These are phyloP conservation scores for Ilyonectria destructans DNA, from an alignment of 2,329 filamentous ascomycete genomes.

Conservation along the genomic window DNA sequence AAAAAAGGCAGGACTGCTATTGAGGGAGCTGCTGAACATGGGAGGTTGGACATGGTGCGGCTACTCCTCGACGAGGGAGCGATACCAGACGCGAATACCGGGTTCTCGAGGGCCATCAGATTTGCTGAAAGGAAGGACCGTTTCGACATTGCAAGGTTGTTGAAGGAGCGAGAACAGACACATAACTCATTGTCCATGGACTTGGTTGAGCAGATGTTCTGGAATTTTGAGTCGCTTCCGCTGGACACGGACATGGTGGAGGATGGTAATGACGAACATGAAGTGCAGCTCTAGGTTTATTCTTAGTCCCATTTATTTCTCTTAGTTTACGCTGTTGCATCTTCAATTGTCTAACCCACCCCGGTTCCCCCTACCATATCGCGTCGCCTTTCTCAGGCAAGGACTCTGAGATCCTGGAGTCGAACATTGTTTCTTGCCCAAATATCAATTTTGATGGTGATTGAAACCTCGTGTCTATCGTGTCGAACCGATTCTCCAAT, in stretches of 20 bases:
- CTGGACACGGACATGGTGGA: neutral
- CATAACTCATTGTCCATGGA: too few relatives aligned
- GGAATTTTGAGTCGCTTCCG: too few relatives aligned
- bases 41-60: conserved; percentile 28
- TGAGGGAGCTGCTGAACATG: conserved; percentile 31
- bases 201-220: neutral
- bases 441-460: too few relatives aligned
- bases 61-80: conserved; percentile 23
- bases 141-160: conserved; percentile 13
- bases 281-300: neutral
- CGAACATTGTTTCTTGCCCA: too few relatives aligned
- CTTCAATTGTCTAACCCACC: neutral
- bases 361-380: too few relatives aligned
- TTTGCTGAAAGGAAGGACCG: conserved; percentile 6
- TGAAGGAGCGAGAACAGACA: neutral
- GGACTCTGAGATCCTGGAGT: too few relatives aligned
- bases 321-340: neutral
- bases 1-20: conserved; percentile 23
- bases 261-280: neutral
- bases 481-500: too few relatives aligned
- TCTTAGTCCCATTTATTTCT: neutral
- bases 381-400: too few relatives aligned
- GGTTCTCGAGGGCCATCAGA: conserved; percentile 17
- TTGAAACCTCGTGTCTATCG: too few relatives aligned
- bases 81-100: neutral